A percentile compares a stretch with the other conserved stretches of the same genome.
Evolutionary conservation across 140 eudicot species (phyloP).

Genomic region (Anethum foeniculum): DNA sequence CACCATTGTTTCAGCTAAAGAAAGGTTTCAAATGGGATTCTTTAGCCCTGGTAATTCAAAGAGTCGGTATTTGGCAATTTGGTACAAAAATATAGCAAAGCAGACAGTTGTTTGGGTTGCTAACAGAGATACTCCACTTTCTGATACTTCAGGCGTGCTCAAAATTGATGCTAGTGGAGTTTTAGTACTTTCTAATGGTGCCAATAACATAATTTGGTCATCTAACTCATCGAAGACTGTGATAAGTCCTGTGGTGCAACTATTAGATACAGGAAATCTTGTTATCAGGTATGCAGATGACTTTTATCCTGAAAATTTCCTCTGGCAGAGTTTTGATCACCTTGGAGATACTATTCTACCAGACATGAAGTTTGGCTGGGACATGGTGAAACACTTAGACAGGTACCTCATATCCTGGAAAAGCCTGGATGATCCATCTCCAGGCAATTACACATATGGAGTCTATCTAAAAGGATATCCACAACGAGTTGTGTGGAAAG

Average conservation of each 20-base stretch:
- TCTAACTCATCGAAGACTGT: neutral
- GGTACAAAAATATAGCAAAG: constrained; percentile 1
- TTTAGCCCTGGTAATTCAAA: constrained; percentile 1
- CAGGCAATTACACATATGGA: neutral
- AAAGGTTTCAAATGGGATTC: constrained; percentile 1
- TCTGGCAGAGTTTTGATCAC: constrained; percentile 12
- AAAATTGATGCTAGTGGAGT: neutral
- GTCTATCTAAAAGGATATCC: constrained; percentile 5
- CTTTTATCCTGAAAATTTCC: neutral
- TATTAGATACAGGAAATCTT: constrained; percentile 10
- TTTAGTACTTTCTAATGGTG: neutral
- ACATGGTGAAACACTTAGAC: neutral
- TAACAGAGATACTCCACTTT: constrained; percentile 3
- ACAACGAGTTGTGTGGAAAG: neutral
- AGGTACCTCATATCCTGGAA: constrained; percentile 1
- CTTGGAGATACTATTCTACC: constrained; percentile 7
- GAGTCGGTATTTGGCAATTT: constrained; percentile 6
- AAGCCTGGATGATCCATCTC: constrained; percentile 7
- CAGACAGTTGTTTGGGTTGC: constrained; percentile 9
- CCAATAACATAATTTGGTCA: neutral
- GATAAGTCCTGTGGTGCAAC: neutral
- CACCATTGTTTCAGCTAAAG: constrained; percentile 2
- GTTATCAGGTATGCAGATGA: constrained; percentile 2
- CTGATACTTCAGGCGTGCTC: constrained; percentile 5
- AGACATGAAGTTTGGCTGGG: constrained; percentile 3